Base-by-base conservation (phyloP, 306 rosid genomes). In the Luffa aegyptiaca region DNA sequence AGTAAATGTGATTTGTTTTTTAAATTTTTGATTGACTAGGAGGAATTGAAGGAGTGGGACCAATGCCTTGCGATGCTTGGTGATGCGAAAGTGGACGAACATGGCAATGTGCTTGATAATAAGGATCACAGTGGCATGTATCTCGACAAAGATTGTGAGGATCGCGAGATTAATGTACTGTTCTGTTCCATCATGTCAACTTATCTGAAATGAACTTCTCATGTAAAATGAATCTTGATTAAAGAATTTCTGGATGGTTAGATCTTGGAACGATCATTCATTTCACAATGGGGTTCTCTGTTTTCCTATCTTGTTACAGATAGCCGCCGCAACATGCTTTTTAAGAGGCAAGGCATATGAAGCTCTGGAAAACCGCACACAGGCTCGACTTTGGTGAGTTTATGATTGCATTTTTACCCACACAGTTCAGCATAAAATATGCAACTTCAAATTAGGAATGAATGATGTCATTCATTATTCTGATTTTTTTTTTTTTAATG, bases 31-130 rank as follows among this genome's bases (percentile, higher is more conserved):
- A 79, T 48, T 56, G 31, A 39, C 83, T 68, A 94, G 97, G 97
- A 90, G 86, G 98, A 95, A 70, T 82, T 95, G 86, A 95, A 93
- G 91, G 97, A 95, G 80, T 95, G 97, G 98, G 95, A 93, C 76
- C 98, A 95, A 42, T 95, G 98, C 83, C 79, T 95, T 9, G 80
- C 84, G 16, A 92, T 95, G 97, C 92, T 92, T 42, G 92, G 92
- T 9, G 93, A 90, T 18, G 97, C 95, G 5, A 91, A 88, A 82
- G 94, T 90, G 80, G 97, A 94, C 57, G 97, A 94, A 6, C 83
- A 91, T 57, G 98, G 97, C 49, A 88, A 88, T 68, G 86, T 92
- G 63, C 88, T 81, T 35, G 91, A 92, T 79, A 86, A 84, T 0
- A 90, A 89, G 84, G 96, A 90, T 64, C 79, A 87, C 17, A 87